Evolutionary conservation across 129 eudicot genomes (phyloP), one percentile per base, ranked within the genome.

Genomic region (Rutidosis leptorrhynchoides): DNA sequence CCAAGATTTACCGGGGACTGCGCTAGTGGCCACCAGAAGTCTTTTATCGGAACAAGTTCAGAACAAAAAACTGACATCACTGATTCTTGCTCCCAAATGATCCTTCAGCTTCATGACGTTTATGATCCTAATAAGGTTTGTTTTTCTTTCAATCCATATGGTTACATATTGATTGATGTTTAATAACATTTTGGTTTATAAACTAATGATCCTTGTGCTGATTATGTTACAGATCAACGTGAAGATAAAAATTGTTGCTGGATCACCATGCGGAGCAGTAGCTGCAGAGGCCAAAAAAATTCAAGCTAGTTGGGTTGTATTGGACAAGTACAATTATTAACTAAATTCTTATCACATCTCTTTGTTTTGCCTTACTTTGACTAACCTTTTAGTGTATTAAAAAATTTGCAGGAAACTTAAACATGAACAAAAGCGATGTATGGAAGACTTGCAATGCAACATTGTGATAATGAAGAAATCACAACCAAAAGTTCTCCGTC

Each of bases 371-470:
- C 12, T 23, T 25, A 15, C 56, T 54, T 35, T 20, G 0, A 14
- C 40, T 64, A 42, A 62, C 56, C 53, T 40, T 55, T 16, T 37
- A 37, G 19, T 19, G 17, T n/a, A 58, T 20, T 52, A 48, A 12
- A 30, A 11, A 16, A 42, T 54, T 80, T 64, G 5, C 80, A 94
- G 99, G 72, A 85, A 94, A 28, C 97, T 94, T 1, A 94, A 84
- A 73, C 80, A 82, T 17, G 99, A 94, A 68, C 83, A 81, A 62
- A 94, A 94, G 68, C 79, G 82, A 16, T 94, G 99, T 75, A 94
- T 86, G 97, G 99, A 89, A 74, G 99, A 86, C 76, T 80, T 94
- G 4, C 97, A 89, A 66, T 94, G 99, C 93, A 94, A 94, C 82
- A 86, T 94, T 65, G 95, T 89, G 49, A 80, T 79, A n/a, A 89